These are phyloP conservation scores for Daldinia concentrica DNA, from an alignment of 495 filamentous ascomycete species.

Conservation along the genomic window DNA sequence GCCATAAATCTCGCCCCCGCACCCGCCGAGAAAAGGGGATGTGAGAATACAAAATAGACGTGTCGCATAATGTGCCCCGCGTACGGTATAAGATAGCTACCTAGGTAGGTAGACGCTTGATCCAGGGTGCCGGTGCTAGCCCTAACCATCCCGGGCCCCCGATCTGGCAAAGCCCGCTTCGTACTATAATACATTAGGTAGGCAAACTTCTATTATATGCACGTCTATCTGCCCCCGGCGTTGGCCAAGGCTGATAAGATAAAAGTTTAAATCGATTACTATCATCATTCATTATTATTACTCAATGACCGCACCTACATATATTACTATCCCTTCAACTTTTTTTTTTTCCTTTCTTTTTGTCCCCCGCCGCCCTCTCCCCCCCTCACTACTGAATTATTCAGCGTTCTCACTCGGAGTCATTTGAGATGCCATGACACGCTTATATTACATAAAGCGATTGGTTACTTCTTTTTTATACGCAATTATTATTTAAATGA, in stretches of 20 bases:
- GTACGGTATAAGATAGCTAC: constrained; percentile 1
- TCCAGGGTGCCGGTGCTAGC: constrained; percentile 19
- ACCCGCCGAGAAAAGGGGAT: not conserved
- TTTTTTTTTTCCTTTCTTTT: too few relatives aligned
- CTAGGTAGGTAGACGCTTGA: not conserved
- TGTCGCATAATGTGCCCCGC: not conserved
- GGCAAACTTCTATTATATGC: too few relatives aligned
- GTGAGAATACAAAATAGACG: not conserved
- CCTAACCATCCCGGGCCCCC: not conserved
- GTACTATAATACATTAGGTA: too few relatives aligned
- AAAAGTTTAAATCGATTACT: constrained; percentile 26
- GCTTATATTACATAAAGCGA: too few relatives aligned
- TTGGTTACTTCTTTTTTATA: too few relatives aligned
- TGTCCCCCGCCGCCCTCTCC: too few relatives aligned
- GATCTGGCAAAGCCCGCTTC: constrained; percentile 4
- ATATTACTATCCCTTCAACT: too few relatives aligned
- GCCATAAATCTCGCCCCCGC: not conserved
- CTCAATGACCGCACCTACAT: constrained; percentile 5
- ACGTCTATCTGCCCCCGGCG: too few relatives aligned
- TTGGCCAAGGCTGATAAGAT: constrained; percentile 23
- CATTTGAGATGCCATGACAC: too few relatives aligned
- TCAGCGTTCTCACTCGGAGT: too few relatives aligned
- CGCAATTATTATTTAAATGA: too few relatives aligned
- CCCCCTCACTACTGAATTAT: too few relatives aligned
- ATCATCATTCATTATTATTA: constrained; percentile 23